A percentile compares a stretch with the other conserved stretches of the same genome.
Evolutionary conservation across 2,329 filamentous ascomycete genomes (phyloP).

Genomic region (Diaporthe helianthi): DNA sequence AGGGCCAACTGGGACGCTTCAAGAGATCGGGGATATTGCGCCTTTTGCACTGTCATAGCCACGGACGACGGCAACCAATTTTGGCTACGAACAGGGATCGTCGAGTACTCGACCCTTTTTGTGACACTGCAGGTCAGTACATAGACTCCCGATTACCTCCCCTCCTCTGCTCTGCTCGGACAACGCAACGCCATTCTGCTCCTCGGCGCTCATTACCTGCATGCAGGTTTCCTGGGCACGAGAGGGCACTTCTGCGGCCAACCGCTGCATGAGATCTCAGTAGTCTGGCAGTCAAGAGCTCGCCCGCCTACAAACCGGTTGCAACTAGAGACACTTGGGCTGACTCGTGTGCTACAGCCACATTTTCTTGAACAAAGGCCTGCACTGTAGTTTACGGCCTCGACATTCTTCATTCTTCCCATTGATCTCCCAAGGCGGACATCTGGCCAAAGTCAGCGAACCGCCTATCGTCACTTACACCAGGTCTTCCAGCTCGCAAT

Average conservation of each 20-base stretch:
- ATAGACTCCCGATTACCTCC: constrained; percentile 13
- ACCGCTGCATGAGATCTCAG: constrained; percentile 22
- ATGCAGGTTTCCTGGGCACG: constrained; percentile 17
- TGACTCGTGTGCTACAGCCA: constrained; percentile 29
- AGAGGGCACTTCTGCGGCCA: constrained; percentile 18
- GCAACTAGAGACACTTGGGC: constrained; percentile 15
- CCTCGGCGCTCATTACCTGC: constrained; percentile 10
- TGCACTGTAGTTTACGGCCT: constrained; percentile 7
- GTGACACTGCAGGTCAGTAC: constrained; percentile 33
- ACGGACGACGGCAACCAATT: not conserved
- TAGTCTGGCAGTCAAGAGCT: constrained; percentile 8
- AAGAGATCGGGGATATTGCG: not conserved
- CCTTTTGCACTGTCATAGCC: not conserved
- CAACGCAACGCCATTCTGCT: constrained; percentile 19
- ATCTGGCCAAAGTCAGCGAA: not conserved
- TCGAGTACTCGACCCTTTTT: not conserved
- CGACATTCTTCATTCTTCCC: constrained; percentile 7
- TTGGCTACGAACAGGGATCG: not conserved
- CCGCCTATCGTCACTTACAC: constrained; percentile 11
- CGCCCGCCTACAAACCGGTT: not conserved
- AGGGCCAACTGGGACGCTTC: constrained; percentile 6
- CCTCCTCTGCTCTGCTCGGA: constrained; percentile 22
- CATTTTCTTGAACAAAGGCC: constrained; percentile 5
- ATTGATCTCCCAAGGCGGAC: constrained; percentile 10
- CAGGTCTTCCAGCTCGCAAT: not conserved